Evolutionary conservation across 345 rosid species (phyloP), one percentile per base, ranked within the genome.

Genomic region (Anacardium occidentale): DNA sequence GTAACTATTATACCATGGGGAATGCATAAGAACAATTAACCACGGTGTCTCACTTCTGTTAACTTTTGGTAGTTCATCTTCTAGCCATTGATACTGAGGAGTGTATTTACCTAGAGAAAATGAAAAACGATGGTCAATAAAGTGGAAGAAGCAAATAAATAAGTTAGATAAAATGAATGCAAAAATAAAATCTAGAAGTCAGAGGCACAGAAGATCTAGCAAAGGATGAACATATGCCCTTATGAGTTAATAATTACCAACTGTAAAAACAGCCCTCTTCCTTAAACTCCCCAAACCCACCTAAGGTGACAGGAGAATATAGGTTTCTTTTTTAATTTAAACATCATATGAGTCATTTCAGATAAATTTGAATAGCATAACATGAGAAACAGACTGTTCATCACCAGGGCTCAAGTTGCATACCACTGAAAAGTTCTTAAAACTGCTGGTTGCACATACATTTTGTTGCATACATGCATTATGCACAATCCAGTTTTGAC

Each of bases 1-100:
- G 68, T 91, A 89, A 86, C 98, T 94, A n/a, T 94, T 94, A 70
- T 94, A 91, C 94, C 96, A 94, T 0, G 96, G 97, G 10, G 91
- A 76, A 81, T 94, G 98, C 87, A 86, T 21, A 10, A 89, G 72
- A 75, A 94, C 96, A 50, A 94, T 87, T 78, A 94, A 79, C 98
- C 97, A 94, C 2, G 98, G 97, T 22, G 97, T 91, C 86, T 91
- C 95, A 0, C 74, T 75, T 79, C 97, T 83, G 77, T 94, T 90
- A 42, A 94, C 97, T 76, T 91, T 94, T 7, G 85, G 91, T 26
- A 91, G 81, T 78, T 94, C 98, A 0, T 60, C 5, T 77, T 85
- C 83, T 12, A 94, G 90, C 98, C 98, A 91, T 29, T 2, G 1
- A 56, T 85, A 82, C 70, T 94, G 98, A 11, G 98, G 98, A 54